These are phyloP conservation scores for Oehlia diaphana DNA, from an alignment of 192 early-diverging fungal genomes.

Conservation along the genomic window DNA sequence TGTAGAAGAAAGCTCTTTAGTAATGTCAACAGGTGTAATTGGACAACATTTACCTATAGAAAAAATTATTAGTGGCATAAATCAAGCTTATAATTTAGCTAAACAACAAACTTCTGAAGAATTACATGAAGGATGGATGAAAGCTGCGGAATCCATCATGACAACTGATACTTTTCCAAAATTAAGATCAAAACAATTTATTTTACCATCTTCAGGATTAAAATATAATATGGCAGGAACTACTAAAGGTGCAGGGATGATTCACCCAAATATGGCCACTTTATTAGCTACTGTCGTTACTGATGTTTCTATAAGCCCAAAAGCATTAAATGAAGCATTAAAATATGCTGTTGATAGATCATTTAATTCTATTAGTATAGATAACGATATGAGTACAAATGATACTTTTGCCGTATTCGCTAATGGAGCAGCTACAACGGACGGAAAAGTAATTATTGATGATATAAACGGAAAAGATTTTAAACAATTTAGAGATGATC, in stretches of 20 bases:
- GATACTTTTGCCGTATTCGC: slow-evolving; percentile 90
- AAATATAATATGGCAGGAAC: slow-evolving; percentile 88
- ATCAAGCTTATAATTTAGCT: slow-evolving; percentile 33
- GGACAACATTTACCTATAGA: slow-evolving; percentile 86
- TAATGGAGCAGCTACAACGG: slow-evolving; percentile 66
- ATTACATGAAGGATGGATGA: slow-evolving; percentile 75
- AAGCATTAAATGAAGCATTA: slow-evolving; percentile 70
- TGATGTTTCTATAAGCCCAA: slow-evolving; percentile 67
- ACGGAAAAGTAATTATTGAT: slow-evolving; percentile 37
- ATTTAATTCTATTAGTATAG: slow-evolving; percentile 94
- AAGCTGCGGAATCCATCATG: slow-evolving; percentile 87
- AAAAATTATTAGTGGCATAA: slow-evolving; percentile 74
- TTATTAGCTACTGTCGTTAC: slow-evolving; percentile 86
- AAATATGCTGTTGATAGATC: slow-evolving; percentile 83
- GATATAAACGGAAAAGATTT: slow-evolving; percentile 57
- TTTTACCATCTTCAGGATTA: slow-evolving; percentile 45
- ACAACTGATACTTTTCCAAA: slow-evolving; percentile 99
- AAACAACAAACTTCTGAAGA: slow-evolving; percentile 34
- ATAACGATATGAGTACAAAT: slow-evolving; percentile 97
- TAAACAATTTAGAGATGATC: slow-evolving; percentile 63
- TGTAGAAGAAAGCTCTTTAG: slow-evolving; percentile 49
- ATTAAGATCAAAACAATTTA: slow-evolving; percentile 62
- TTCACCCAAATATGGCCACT: slow-evolving; percentile 99
- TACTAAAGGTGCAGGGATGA: slow-evolving; percentile 97
- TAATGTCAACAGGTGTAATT: slow-evolving; percentile 98